Base-by-base conservation (phyloP, 805 yeast genomes). In the Candida nemodendra region DNA sequence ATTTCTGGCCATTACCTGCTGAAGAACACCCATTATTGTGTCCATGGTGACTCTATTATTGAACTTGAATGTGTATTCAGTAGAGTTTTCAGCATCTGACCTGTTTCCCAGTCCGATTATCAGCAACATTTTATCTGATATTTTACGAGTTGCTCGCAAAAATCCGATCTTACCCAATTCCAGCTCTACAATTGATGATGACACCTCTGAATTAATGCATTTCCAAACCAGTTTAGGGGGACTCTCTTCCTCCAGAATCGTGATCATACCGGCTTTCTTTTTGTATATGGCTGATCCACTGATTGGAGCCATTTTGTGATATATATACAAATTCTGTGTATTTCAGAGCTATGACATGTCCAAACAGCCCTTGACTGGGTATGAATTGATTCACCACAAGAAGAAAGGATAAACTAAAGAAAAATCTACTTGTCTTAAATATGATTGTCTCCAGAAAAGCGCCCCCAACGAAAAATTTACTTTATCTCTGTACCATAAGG, bases 21-120 rank as follows among this genome's bases (percentile, higher is more conserved):
- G 88, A 9, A 84, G 61, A 0, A 83, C 69, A 24, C 73, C 76
- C 53, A 83, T 86, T 42, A 81, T 78, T 44, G 72, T 75, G 45
- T 84, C 87, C 87, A 89, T 84, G 6, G 84, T 82, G 14, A 78
- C 76, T 34, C 93, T 66, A 53, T 78, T 82, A 39, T 77, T 79
- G 61, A 88, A 86, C 1, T 83, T 69, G 44, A 89, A 78, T 27
- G 74, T 61, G 18, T 66, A 64, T 29, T 59, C 54, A 22, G 47
- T 38, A 6, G 49, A 34, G 38, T 34, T 51, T 42, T 36, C 55
- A 18, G 57, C 53, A 60, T 4, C 74, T 1, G 59, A 55, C 2
- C 57, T 59, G 27, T 68, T 69, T 6, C 76, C 44, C 21, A 60
- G 34, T 7, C 78, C 61, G 13, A 86, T 63, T 50, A 76, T 76